A percentile compares a stretch with the other conserved stretches of the same genome.
Conservation (phyloP, 306 rosid species). For the Trifolium subterraneum region DNA sequence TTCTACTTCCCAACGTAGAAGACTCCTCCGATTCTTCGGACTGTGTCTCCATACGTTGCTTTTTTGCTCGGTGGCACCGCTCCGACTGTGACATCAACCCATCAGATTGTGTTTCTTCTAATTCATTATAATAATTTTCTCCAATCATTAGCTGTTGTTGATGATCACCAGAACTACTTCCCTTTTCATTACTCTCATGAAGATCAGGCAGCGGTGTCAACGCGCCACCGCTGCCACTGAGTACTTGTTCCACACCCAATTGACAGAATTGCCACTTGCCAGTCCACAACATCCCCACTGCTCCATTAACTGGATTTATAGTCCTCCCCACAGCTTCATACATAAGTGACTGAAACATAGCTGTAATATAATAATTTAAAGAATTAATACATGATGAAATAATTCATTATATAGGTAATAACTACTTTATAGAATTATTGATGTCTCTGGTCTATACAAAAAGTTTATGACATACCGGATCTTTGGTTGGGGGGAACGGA, state of each 20-base stretch:
- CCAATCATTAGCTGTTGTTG: not conserved
- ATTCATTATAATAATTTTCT: not conserved
- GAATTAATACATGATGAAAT: not conserved
- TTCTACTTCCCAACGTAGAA: conserved; percentile 46
- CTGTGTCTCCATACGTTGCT: not conserved
- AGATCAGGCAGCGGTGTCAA: conserved; percentile 36
- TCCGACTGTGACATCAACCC: not conserved
- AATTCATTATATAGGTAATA: too few relatives aligned
- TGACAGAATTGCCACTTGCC: conserved; percentile 90
- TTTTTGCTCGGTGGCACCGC: conserved; percentile 18
- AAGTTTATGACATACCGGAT: conserved; percentile 51
- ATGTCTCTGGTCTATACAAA: too few relatives aligned
- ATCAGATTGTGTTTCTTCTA: not conserved
- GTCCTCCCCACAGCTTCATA: conserved; percentile 88
- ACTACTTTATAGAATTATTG: too few relatives aligned
- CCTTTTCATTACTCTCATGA: not conserved
- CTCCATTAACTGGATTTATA: conserved; percentile 83
- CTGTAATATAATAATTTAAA: conserved; percentile 35
- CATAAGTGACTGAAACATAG: conserved; percentile 77
- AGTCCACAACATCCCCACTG: conserved; percentile 70
- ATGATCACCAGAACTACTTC: not conserved
- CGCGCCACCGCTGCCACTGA: conserved; percentile 40
- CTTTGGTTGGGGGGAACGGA: conserved; percentile 58
- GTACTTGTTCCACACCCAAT: conserved; percentile 65
- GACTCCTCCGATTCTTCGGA: conserved; percentile 39